phyloP scores from a whole-genome alignment of 352 stramenopile genomes.

The Phytophthora brassicae region DNA sequence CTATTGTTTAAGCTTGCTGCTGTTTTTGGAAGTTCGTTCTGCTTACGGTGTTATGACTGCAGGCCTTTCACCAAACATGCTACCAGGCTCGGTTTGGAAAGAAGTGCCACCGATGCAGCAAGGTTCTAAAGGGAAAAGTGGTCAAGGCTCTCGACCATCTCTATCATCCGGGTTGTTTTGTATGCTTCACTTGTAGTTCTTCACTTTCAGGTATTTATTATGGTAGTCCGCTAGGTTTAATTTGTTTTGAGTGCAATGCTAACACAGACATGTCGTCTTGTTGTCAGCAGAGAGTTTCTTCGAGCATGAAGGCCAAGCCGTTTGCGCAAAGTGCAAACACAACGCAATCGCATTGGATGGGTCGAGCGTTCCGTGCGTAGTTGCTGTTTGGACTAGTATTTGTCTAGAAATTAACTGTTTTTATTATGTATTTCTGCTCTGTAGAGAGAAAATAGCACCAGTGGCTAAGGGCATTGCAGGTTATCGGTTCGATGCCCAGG shows the following conservation, averaged over 20 bases:
- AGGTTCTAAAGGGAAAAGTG: slow-evolving; percentile 84
- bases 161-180: slow-evolving; percentile 85
- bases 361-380: slow-evolving; percentile 46
- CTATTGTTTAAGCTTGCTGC: neutral
- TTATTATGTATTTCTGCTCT: neutral
- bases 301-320: slow-evolving; percentile 71
- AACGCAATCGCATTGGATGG: slow-evolving; percentile 59
- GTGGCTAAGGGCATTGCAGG: slow-evolving; percentile 62
- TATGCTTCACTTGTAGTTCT: slow-evolving; percentile 74
- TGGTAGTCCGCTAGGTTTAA: neutral
- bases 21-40: neutral
- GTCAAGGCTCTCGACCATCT: slow-evolving; percentile 83
- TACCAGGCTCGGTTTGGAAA: slow-evolving; percentile 82
- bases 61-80: slow-evolving; percentile 81
- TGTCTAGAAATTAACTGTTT: neutral
- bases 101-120: slow-evolving; percentile 74
- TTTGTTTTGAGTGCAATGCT: slow-evolving; percentile 16
- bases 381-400: neutral
- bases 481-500: slow-evolving; percentile 76
- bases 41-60: slow-evolving; percentile 6
- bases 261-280: slow-evolving; percentile 30
- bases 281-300: slow-evolving; percentile 80
- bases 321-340: slow-evolving; percentile 82
- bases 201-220: slow-evolving; percentile 63
- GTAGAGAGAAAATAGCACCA: slow-evolving; percentile 52